phyloP scores from a whole-genome alignment of 495 filamentous ascomycete species.

The Recurvomyces mirabilis region DNA sequence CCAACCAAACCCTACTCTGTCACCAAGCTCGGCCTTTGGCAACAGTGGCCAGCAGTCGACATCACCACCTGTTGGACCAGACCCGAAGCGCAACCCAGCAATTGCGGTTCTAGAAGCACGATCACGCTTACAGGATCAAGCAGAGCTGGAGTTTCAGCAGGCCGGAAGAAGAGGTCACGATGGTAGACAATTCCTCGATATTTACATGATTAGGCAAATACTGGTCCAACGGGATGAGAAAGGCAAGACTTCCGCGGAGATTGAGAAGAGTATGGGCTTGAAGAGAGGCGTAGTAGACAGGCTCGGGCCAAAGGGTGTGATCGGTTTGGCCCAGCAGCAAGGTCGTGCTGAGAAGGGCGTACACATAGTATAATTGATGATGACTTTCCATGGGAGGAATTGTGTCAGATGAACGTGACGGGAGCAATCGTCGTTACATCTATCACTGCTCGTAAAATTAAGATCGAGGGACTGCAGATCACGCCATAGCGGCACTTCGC shows the following conservation, averaged over 20 bases:
- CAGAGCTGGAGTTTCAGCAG: conserved; percentile 42
- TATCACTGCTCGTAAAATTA: too few species aligned
- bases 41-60: conserved; percentile 17
- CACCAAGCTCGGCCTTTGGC: conserved; percentile 42
- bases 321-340: conserved; percentile 28
- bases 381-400: background rate
- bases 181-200: conserved; percentile 52
- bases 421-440: too few species aligned
- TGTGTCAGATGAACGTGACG: too few species aligned
- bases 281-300: conserved; percentile 44
- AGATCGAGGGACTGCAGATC: too few species aligned
- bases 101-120: conserved; percentile 44
- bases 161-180: conserved; percentile 37
- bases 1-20: conserved; percentile 46
- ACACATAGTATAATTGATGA: conserved; percentile 6
- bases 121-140: conserved; percentile 44
- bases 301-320: conserved; percentile 43
- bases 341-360: conserved; percentile 17
- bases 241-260: conserved; percentile 38
- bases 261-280: conserved; percentile 50
- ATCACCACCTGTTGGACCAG: conserved; percentile 26
- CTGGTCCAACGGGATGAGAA: conserved; percentile 48
- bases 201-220: conserved; percentile 47
- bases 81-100: conserved; percentile 44
- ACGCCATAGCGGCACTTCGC: too few species aligned